Conservation (phyloP, 768 basidiomycete species). For the Suillus tomentosus region DNA sequence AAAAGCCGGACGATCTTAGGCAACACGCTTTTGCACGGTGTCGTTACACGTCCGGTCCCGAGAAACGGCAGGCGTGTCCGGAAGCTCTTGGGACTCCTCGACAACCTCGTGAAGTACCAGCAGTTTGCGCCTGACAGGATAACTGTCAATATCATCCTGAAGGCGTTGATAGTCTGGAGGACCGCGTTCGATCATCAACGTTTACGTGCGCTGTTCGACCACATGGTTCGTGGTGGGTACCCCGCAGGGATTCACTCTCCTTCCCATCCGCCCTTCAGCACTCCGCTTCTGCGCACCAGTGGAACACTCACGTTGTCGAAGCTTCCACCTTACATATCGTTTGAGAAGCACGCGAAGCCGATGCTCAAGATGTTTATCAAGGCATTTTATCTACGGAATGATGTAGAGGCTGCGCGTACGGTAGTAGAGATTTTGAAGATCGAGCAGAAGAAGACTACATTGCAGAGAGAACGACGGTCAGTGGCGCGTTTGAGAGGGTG, state of each 20-base stretch:
- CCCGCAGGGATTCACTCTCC: constrained; percentile 38
- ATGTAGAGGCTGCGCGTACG: constrained; percentile 51
- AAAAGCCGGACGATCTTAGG: constrained; percentile 47
- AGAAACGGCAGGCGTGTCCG: constrained; percentile 50
- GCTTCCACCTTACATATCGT: constrained; percentile 48
- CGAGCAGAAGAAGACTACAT: constrained; percentile 26
- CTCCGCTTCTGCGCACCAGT: constrained; percentile 24
- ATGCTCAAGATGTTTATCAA: constrained; percentile 75
- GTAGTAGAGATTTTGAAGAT: constrained; percentile 59
- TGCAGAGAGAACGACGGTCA: not conserved
- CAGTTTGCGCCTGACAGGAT: constrained; percentile 65
- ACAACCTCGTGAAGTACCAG: constrained; percentile 43
- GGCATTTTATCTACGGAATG: constrained; percentile 57
- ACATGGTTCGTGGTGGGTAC: constrained; percentile 61
- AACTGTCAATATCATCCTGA: constrained; percentile 70
- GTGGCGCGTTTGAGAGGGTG: constrained; percentile 3
- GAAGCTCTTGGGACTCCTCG: constrained; percentile 40
- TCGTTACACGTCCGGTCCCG: constrained; percentile 32
- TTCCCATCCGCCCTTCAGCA: constrained; percentile 48
- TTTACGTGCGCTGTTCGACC: constrained; percentile 64
- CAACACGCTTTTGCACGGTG: constrained; percentile 57
- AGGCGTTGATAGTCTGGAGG: constrained; percentile 57
- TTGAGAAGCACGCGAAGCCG: constrained; percentile 61
- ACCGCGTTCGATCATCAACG: constrained; percentile 41
- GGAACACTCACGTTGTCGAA: constrained; percentile 35